Conservation (phyloP, 1,139 yeast genomes). For the Kluyveromyces sp. region DNA sequence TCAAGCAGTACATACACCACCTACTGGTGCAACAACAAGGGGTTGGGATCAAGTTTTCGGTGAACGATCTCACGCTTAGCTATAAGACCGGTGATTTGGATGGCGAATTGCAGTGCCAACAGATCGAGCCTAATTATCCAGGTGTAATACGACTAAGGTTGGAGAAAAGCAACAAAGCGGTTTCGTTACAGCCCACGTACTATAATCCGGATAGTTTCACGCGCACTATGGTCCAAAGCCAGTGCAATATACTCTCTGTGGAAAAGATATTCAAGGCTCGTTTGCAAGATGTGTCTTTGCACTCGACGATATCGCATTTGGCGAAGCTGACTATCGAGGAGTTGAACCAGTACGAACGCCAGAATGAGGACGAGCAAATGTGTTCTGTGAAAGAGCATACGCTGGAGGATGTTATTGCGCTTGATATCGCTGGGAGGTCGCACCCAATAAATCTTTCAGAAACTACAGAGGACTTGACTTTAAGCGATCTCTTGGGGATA, state of each 20-base stretch:
- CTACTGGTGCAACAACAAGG: slow-evolving; percentile 5
- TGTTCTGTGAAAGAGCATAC: slow-evolving; percentile 17
- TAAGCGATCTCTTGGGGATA: slow-evolving; percentile 18
- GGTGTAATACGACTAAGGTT: slow-evolving; percentile 13
- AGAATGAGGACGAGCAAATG: slow-evolving; percentile 8
- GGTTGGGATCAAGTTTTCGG: neutral
- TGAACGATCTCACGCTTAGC: slow-evolving; percentile 1
- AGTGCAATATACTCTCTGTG: slow-evolving; percentile 19
- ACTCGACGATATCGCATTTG: slow-evolving; percentile 13
- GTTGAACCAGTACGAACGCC: slow-evolving; percentile 16
- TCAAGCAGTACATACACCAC: slow-evolving; percentile 23
- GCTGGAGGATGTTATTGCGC: slow-evolving; percentile 15
- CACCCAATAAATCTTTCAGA: slow-evolving; percentile 11
- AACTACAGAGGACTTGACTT: slow-evolving; percentile 11
- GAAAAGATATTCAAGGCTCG: slow-evolving; percentile 12
- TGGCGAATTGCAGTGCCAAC: slow-evolving; percentile 8
- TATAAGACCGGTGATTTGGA: slow-evolving; percentile 1
- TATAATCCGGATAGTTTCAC: slow-evolving; percentile 13
- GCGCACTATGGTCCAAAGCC: slow-evolving; percentile 13
- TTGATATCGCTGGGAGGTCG: slow-evolving; percentile 20
- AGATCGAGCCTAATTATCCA: slow-evolving; percentile 10
- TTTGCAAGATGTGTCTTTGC: slow-evolving; percentile 10
- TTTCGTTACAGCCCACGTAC: slow-evolving; percentile 6
- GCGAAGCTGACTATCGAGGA: slow-evolving; percentile 12
- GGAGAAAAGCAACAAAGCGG: slow-evolving; percentile 8